Conservation (phyloP, 306 rosid genomes). For the Rosa lucieae region DNA sequence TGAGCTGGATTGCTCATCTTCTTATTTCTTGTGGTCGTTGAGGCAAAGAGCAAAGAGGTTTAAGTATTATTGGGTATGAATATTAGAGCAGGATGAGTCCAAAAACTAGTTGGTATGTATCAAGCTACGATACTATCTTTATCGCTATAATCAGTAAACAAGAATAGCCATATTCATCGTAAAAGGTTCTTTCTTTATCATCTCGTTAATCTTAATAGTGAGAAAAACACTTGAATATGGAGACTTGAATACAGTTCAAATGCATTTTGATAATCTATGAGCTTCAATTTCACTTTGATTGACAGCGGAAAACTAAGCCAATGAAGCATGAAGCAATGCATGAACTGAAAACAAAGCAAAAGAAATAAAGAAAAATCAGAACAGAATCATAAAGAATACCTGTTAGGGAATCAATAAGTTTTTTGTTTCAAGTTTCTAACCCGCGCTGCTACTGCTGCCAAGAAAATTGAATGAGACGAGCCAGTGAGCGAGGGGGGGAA, state of each 20-base stretch:
- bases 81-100: not conserved
- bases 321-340: not conserved
- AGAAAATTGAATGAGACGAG: not conserved
- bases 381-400: not conserved
- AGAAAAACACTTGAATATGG: not conserved
- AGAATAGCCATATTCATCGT: not conserved
- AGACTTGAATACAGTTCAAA: not conserved
- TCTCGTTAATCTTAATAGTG: not conserved
- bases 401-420: not conserved
- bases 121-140: not conserved
- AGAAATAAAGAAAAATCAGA: not conserved
- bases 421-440: not conserved
- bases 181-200: not conserved
- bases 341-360: not conserved
- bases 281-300: not conserved
- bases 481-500: not conserved
- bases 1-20: constrained; percentile 29
- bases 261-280: not conserved
- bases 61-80: not conserved
- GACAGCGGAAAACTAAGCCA: not conserved
- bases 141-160: not conserved
- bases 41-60: not conserved
- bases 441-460: not conserved
- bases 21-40: not conserved
- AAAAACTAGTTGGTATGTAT: not conserved